Percentiles rank a stretch among this genome's conserved stretches.
Conservation (phyloP, 257 asterid species). For the Apocynum venetum region DNA sequence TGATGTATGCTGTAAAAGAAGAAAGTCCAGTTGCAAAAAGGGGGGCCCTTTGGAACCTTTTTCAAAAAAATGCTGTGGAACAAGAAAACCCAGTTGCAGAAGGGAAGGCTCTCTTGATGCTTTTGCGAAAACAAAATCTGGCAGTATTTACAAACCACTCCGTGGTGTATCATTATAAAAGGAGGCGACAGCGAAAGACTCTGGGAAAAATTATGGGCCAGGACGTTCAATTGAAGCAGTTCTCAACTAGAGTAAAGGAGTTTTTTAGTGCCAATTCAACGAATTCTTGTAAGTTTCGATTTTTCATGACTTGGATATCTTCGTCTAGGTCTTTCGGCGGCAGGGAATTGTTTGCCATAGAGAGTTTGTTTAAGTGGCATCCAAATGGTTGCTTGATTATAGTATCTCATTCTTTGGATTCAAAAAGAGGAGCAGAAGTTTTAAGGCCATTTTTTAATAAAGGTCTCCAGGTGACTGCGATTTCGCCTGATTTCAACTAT, state of each 20-base stretch:
- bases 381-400: constrained; percentile 69
- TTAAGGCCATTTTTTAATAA: constrained; percentile 50
- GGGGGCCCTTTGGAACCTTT: constrained; percentile 37
- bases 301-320: constrained; percentile 93
- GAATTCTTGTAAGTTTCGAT: constrained; percentile 46
- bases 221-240: constrained; percentile 25
- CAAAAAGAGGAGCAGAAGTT: constrained; percentile 45
- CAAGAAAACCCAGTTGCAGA: constrained; percentile 26
- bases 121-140: constrained; percentile 41
- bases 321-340: constrained; percentile 49
- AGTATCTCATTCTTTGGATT: constrained; percentile 71
- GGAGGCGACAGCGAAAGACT: constrained; percentile 30
- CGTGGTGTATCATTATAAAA: constrained; percentile 18
- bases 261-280: constrained; percentile 41
- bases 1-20: constrained; percentile 30
- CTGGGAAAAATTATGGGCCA: constrained; percentile 27
- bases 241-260: constrained; percentile 52
- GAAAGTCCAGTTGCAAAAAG: constrained; percentile 29
- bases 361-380: constrained; percentile 60
- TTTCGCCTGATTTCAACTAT: constrained; percentile 63
- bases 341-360: constrained; percentile 53
- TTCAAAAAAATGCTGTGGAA: constrained; percentile 34
- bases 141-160: constrained; percentile 30
- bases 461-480: constrained; percentile 55
- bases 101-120: constrained; percentile 36